Conservation (phyloP, 2,329 filamentous ascomycete species). For the Colletotrichum chrysophilum region DNA sequence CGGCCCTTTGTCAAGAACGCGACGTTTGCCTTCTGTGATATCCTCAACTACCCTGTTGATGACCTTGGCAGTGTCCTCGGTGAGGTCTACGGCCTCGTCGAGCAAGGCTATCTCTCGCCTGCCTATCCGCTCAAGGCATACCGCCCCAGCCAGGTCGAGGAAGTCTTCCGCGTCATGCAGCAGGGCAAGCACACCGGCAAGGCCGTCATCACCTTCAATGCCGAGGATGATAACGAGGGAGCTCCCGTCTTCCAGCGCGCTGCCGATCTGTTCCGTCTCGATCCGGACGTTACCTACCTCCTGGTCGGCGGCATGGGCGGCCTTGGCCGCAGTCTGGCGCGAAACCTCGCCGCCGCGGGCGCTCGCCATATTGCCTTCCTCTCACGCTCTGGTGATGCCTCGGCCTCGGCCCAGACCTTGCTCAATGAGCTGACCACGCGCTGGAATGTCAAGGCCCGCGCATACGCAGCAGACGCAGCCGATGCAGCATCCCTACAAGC, state of each 20-base stretch:
- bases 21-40: slow-evolving; percentile 38
- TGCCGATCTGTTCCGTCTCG: slow-evolving; percentile 7
- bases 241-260: neutral
- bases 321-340: slow-evolving; percentile 27
- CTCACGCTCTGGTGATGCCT: slow-evolving; percentile 28
- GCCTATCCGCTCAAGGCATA: slow-evolving; percentile 25
- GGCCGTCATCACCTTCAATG: slow-evolving; percentile 30
- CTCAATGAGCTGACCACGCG: slow-evolving; percentile 23
- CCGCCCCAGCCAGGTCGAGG: slow-evolving; percentile 30
- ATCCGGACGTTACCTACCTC: slow-evolving; percentile 29
- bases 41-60: slow-evolving; percentile 20
- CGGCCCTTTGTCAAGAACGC: slow-evolving; percentile 43
- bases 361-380: slow-evolving; percentile 33
- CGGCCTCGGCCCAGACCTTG: slow-evolving; percentile 12
- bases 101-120: neutral
- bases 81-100: neutral
- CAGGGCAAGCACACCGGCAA: slow-evolving; percentile 45
- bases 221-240: neutral
- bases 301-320: slow-evolving; percentile 34
- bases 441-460: slow-evolving; percentile 18
- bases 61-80: slow-evolving; percentile 22
- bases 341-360: slow-evolving; percentile 28
- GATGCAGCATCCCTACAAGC: neutral
- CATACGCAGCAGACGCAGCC: slow-evolving; percentile 36
- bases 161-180: slow-evolving; percentile 45